Conservation (phyloP, 805 yeast genomes). For the Metschnikowia bowlesiae region DNA sequence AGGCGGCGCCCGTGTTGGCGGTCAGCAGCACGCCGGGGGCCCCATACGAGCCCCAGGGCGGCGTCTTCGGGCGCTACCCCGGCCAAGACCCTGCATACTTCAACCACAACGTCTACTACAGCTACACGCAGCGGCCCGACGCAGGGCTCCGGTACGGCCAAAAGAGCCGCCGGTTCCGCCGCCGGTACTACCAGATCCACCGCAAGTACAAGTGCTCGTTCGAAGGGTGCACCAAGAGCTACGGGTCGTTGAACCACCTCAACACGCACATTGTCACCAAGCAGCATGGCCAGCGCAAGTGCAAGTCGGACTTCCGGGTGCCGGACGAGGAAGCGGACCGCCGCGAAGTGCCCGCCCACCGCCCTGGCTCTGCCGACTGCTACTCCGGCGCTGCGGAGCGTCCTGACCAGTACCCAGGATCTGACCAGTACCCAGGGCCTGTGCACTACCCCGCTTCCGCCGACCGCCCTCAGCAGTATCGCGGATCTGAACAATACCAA, state of each 20-base stretch:
- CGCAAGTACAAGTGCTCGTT: constrained; percentile 31
- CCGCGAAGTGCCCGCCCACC: too few relatives aligned
- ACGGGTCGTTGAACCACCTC: constrained; percentile 40
- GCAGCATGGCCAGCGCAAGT: constrained; percentile 41
- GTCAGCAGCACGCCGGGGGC: neutral
- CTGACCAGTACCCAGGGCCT: too few relatives aligned
- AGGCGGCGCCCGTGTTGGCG: neutral
- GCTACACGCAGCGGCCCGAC: neutral
- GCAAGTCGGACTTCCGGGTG: constrained; percentile 35
- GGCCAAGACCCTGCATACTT: neutral
- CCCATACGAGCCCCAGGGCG: neutral
- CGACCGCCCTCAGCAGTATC: too few relatives aligned
- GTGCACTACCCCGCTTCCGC: too few relatives aligned
- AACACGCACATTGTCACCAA: constrained; percentile 44
- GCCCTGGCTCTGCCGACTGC: too few relatives aligned
- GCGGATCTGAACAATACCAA: too few relatives aligned
- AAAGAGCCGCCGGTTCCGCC: constrained; percentile 16
- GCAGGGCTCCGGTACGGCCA: constrained; percentile 3
- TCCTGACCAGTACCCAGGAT: too few relatives aligned
- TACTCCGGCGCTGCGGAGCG: too few relatives aligned
- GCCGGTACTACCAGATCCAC: constrained; percentile 17
- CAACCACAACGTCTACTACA: neutral
- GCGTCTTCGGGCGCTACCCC: neutral
- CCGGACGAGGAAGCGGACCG: neutral
- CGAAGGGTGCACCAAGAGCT: constrained; percentile 39